Evolutionary conservation across 768 basidiomycete species (phyloP), one percentile per base, ranked within the genome.

Genomic region (Russula brevipes): DNA sequence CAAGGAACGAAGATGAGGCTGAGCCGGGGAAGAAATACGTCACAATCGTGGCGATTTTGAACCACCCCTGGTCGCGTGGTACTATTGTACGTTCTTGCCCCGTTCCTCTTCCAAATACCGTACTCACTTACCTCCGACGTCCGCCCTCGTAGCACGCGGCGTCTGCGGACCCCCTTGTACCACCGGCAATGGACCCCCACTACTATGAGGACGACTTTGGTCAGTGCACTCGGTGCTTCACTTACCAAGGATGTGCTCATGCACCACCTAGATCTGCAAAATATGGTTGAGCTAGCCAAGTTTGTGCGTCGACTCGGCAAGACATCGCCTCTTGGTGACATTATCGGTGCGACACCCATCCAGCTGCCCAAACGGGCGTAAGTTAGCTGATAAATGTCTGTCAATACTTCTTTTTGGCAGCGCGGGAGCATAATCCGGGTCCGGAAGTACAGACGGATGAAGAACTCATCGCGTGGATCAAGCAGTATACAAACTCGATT

Each of bases 61-160:
- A 80, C 58, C 78, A 83, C 54, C 74, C 74, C 2, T 76, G 81
- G 64, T 81, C 79, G 10, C 71, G 81, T 12, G 82, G 83, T 1
- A 75, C 78, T 0, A 79, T 84, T 60, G 81, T 81, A 54, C 44
- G 78, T 72, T 9, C 47, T 17, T 19, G 38, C 44, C 30, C n/a
- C 16, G 16, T 24, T 24, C 24, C 24, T 24, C 24, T 24, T 24
- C 24, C 24, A 24, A 24, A 24, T 24, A 24, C 1, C 24, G 24
- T 24, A 24, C 24, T 24, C 24, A 24, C 24, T 24, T 24, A 24
- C 24, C 24, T 24, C 24, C 24, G 24, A 24, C 24, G 24, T 5
- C 24, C 47, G 9, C 17, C 19, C 30, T 24, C 10, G 70, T 73
- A 74, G 72, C 72, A 74, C 57, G 69, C 74, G 7, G 64, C 52